A percentile compares a stretch with the other conserved stretches of the same genome.
Evolutionary conservation across 495 filamentous ascomycete species (phyloP).

Genomic region (Thozetella sp.): DNA sequence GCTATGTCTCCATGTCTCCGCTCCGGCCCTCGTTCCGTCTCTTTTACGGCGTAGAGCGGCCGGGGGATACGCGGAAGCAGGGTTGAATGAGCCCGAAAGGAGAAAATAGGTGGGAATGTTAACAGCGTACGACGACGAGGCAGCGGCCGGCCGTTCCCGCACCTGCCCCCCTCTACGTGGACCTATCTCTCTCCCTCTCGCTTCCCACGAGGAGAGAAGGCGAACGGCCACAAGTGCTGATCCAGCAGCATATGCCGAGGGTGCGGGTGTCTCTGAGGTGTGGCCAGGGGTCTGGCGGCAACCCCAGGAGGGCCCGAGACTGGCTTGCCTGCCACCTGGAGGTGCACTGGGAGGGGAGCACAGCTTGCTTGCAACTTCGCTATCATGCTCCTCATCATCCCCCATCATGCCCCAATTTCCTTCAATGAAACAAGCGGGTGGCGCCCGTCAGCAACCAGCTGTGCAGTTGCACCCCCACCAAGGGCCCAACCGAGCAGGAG

Average conservation of each 20-base stretch:
- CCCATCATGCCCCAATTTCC: neutral
- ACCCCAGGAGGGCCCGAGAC: neutral
- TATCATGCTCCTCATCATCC: no score
- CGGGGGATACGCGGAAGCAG: no score
- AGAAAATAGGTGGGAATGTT: no score
- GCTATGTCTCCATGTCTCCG: no score
- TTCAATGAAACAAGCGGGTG: neutral
- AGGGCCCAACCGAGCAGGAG: neutral
- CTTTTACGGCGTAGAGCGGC: no score
- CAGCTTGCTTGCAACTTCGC: neutral
- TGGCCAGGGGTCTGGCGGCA: neutral
- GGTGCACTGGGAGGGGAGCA: neutral
- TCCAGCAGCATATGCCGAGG: neutral
- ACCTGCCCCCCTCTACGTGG: no score
- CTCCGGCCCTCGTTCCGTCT: neutral
- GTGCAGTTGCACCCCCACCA: neutral
- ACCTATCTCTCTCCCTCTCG: no score
- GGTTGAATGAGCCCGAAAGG: no score
- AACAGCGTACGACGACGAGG: no score
- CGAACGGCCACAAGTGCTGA: neutral
- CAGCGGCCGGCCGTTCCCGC: no score
- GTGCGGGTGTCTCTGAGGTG: conserved; percentile 1
- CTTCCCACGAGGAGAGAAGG: no score
- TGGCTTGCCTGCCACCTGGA: neutral
- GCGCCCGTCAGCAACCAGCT: neutral